Evolutionary conservation across 768 basidiomycete genomes (phyloP), one percentile per base, ranked within the genome.

Genomic region (Suillus lakei): DNA sequence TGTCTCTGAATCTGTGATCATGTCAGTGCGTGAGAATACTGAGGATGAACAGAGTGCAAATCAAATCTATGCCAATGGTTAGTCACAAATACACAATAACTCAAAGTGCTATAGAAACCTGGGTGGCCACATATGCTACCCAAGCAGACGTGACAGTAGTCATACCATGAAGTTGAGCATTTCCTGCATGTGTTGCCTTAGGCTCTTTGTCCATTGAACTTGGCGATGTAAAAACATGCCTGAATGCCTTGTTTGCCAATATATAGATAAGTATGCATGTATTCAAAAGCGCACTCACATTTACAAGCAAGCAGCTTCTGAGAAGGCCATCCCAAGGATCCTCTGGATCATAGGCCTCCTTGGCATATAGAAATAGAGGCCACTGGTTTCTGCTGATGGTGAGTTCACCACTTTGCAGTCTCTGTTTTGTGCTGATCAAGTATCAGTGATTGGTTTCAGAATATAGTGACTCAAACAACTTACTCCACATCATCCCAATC

Each of bases 181-280:
- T 74, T 9, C 73, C 72, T 3, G 66, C 73, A 46, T 65, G 43
- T 2, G 75, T 74, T 3, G 74, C 74, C 61, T 69, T 74, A 15
- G 62, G 56, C 51, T 71, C 73, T 44, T 71, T 70, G 36, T 76
- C 67, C 8, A 75, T 73, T 9, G 73, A 75, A 53, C 75, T 76
- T 2, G 75, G 74, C 1, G 70, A 75, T 8, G 71, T 77, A 53
- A 77, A 77, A 21, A 77, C 62, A 61, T 75, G 72, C 46, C 71
- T 75, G 36, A 56, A 74, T 2, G 70, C 73, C 76, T 76, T 38
- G 23, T 48, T 7, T 7, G n/a, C 6, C 1, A n/a, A 13, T 12
- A 13, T 48, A 48, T 4, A 44, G n/a, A 39, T 44, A 53, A 74
- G 70, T 36, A 59, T 64, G 23, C 9, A 5, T 44, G 43, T 44